phyloP scores from a whole-genome alignment of 768 basidiomycete species.

The Rhodotorula toruloides region DNA sequence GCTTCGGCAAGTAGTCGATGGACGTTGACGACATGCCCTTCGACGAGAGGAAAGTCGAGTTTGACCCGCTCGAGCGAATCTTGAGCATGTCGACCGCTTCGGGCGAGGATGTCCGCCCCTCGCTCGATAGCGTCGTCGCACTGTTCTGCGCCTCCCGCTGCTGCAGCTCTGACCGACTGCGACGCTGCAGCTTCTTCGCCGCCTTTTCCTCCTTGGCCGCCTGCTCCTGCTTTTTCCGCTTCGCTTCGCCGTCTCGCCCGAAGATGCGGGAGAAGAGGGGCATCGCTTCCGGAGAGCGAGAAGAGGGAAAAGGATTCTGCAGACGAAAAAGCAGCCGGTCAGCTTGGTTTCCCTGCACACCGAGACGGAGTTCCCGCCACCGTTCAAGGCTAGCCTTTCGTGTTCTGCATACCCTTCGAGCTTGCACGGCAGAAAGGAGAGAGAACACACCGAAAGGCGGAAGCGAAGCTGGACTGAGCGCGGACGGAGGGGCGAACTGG shows the following conservation, averaged over 20 bases:
- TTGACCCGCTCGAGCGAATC: constrained; percentile 1
- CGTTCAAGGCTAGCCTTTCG: too few relatives aligned
- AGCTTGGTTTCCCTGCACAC: too few relatives aligned
- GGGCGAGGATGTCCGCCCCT: not conserved
- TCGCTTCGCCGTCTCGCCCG: too few relatives aligned
- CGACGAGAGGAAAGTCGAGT: not conserved
- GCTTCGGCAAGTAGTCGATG: constrained; percentile 27
- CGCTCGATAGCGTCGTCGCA: too few relatives aligned
- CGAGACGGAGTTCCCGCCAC: too few relatives aligned
- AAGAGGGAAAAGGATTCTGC: constrained; percentile 68
- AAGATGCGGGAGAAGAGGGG: constrained; percentile 82
- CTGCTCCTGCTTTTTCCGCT: constrained; percentile 62
- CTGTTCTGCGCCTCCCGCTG: constrained; percentile 81
- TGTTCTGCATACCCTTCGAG: too few relatives aligned
- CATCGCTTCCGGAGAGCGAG: constrained; percentile 75
- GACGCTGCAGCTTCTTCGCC: constrained; percentile 61
- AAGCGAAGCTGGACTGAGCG: too few relatives aligned
- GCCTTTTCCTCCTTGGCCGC: constrained; percentile 53
- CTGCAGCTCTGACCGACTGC: constrained; percentile 62
- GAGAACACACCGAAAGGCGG: too few relatives aligned
- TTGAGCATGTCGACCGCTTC: not conserved
- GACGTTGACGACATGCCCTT: not conserved
- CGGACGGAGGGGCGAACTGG: too few relatives aligned
- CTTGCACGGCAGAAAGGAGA: too few relatives aligned
- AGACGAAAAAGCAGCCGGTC: constrained; percentile 63